Evolutionary conservation across 306 rosid species (phyloP), one percentile per base, ranked within the genome.

Genomic region (Prunus kanzakura): DNA sequence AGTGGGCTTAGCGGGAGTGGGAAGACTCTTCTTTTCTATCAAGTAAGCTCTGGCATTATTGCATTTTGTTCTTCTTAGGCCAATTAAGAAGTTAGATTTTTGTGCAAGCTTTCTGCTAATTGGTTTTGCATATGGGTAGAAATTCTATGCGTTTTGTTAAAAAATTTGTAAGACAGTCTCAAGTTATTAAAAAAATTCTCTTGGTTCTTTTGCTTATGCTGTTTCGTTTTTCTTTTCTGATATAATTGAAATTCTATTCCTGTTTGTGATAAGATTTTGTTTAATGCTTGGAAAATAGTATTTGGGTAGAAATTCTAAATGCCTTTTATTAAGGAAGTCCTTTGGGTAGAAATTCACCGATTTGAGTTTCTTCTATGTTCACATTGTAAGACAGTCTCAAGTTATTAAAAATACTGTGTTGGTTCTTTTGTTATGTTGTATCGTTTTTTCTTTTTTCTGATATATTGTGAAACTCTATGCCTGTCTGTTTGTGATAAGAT

Each of bases 1-100:
- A 88, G 88, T 15, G 96, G 98, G 67, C 95, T 91, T 46, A 82
- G 85, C 69, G 98, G 98, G 14, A 82, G 93, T 29, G 97, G 98
- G 58, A 94, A 91, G 82, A 90, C 97, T 23, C 87, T 85, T 82
- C 72, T 94, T 57, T 94, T 89, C 87, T 91, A 89, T 86, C 97
- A 91, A 83, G 97, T 89, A 75, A 87, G 80, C 56, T 11, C 38
- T 18, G 75, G 18, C 14, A 0, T 71, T 38, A 14, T 55, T 38
- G 32, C 8, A 23, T 54, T 6, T 12, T 19, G 12, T 41, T 69
- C 23, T n/a, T 32, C 66, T 14, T 8, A 1, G 25, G 60, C 6
- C 38, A 69, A 18, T 69, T 25, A 25, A 69, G 41, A 69, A 27
- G 58, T 7, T 49, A 47, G 27, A 69, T 14, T 1, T 38, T 25